phyloP scores from a whole-genome alignment of 164 flowering plant species.

The Umbellularia californica region DNA sequence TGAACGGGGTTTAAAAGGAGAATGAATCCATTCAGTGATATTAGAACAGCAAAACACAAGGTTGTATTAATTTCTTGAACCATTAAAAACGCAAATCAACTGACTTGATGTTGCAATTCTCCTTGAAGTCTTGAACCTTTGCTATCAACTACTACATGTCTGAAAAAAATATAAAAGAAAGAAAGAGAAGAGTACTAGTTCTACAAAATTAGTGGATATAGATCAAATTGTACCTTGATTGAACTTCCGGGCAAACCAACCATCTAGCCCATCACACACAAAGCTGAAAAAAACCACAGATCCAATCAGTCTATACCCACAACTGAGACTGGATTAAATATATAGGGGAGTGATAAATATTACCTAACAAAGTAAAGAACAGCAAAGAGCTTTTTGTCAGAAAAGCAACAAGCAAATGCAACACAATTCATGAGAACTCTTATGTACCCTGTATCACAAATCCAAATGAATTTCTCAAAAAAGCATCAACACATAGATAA shows the following conservation, averaged over 20 bases:
- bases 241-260: constrained; percentile 94
- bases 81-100: no score
- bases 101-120: no score
- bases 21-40: no score
- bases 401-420: constrained; percentile 72
- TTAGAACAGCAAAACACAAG: not conserved
- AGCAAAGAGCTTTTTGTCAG: constrained; percentile 63
- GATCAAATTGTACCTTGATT: constrained; percentile 64
- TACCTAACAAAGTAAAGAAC: constrained; percentile 79
- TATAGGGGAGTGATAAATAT: not conserved
- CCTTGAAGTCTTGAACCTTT: no score
- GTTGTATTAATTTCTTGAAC: no score
- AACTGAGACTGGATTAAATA: not conserved
- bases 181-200: not conserved
- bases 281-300: constrained; percentile 50
- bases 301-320: constrained; percentile 2
- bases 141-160: no score
- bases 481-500: not conserved
- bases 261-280: constrained; percentile 91
- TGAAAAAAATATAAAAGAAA: not conserved
- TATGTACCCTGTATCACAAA: constrained; percentile 57
- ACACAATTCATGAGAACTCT: constrained; percentile 63
- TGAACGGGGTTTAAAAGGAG: not conserved
- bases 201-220: not conserved
- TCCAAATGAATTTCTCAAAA: not conserved